These are phyloP conservation scores for Suhomyces atakaporum DNA, from an alignment of 1,139 yeast genomes.

Conservation along the genomic window DNA sequence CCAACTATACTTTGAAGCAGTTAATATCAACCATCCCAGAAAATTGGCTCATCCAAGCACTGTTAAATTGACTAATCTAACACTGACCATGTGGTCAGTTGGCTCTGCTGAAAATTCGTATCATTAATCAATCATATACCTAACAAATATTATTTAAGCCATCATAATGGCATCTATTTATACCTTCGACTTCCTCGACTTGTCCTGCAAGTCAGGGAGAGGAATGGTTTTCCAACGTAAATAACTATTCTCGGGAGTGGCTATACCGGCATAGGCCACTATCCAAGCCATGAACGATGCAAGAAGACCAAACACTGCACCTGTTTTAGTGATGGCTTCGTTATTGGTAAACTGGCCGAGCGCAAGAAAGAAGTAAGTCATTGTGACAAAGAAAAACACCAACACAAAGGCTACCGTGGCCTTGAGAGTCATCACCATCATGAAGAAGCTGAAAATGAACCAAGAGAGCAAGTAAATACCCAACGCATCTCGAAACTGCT, in stretches of 20 bases:
- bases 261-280: conserved; percentile 89
- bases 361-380: conserved; percentile 69
- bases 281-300: conserved; percentile 88
- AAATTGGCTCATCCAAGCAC: no score
- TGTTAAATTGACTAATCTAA: no score
- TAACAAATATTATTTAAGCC: no score
- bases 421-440: conserved; percentile 68
- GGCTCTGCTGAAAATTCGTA: no score
- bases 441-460: conserved; percentile 74
- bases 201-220: conserved; percentile 42
- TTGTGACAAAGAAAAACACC: conserved; percentile 61
- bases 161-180: no score
- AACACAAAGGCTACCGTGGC: conserved; percentile 77
- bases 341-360: conserved; percentile 50
- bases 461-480: conserved; percentile 79
- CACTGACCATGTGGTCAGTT: no score
- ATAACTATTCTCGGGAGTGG: conserved; percentile 70
- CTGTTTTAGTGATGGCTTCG: conserved; percentile 56
- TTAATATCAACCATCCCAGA: no score
- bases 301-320: conserved; percentile 78
- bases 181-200: no score
- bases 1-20: no score
- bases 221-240: conserved; percentile 55
- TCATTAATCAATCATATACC: no score
- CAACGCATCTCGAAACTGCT: conserved; percentile 49